Evolutionary conservation across 176 grass and related monocot species (phyloP), one percentile per base, ranked within the genome.

Genomic region (Rhipidocladum racemiflorum): DNA sequence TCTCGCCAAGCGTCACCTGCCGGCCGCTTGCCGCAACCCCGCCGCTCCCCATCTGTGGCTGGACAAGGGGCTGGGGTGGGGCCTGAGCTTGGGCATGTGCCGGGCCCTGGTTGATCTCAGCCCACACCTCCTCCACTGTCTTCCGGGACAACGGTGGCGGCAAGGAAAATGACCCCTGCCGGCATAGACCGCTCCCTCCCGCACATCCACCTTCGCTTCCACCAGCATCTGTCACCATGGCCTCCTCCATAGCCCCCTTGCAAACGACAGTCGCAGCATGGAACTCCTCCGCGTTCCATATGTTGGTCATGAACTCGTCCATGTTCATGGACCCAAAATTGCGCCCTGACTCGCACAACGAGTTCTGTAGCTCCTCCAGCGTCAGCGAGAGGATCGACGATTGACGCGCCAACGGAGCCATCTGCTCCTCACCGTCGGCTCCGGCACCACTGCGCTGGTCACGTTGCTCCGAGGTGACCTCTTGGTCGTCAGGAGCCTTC

Each of bases 271-370:
- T 88, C 43, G 62, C 64, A 13, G 65, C 82, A 12, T 95, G 89
- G 55, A 92, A 90, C 76, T 99, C 96, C 74, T 99, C 91, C 18
- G 83, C 96, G 71, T 95, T 99, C 92, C 96, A 95, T 68, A 99
- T 99, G 79, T 93, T 95, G 62, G 83, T 87, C 59, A 99, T 74
- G 89, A 99, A 99, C 85, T 99, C 93, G 36, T 99, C 96, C 93
- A 99, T 99, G 87, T 99, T 95, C 93, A 99, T 99, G 72, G 92
- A 95, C 20, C 89, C 96, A 56, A 99, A 93, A 35, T 92, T 93
- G 82, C 91, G 89, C 1, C 96, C 89, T 1, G 89, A 83, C 73
- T 99, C 91, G 81, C 91, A 95, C 16, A 95, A 50, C 44, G 96
- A 89, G 79, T 62, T 91, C 73, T 93, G 96, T 57, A 99, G 85